Evolutionary conservation across 2,329 filamentous ascomycete species (phyloP).

Genomic region (Leptographium galeiforme): DNA sequence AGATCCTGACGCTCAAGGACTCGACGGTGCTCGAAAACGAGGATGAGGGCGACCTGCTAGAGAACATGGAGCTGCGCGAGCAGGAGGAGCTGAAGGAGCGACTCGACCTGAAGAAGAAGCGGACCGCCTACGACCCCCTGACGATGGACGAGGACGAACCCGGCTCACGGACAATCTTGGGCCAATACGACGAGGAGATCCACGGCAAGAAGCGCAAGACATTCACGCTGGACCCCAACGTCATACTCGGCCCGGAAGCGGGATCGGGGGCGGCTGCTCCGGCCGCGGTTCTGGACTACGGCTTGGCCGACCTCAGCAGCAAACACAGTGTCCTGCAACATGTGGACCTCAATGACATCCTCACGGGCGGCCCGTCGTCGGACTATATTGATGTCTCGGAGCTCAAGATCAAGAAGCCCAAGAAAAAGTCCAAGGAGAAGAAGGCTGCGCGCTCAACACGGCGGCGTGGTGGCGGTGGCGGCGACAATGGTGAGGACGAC

Average conservation of each 20-base stretch:
- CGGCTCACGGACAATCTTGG: slow-evolving; percentile 55
- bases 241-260: slow-evolving; percentile 39
- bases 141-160: slow-evolving; percentile 47
- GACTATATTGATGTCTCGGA: slow-evolving; percentile 82
- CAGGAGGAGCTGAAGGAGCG: slow-evolving; percentile 61
- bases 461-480: slow-evolving; percentile 33
- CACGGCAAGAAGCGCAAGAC: slow-evolving; percentile 76
- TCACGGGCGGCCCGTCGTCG: slow-evolving; percentile 53
- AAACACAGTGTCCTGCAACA: slow-evolving; percentile 50
- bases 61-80: slow-evolving; percentile 60
- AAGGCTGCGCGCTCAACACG: slow-evolving; percentile 71
- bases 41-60: slow-evolving; percentile 80
- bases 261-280: background rate
- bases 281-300: background rate
- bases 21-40: slow-evolving; percentile 71
- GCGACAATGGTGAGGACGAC: slow-evolving; percentile 45
- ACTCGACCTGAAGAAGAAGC: slow-evolving; percentile 80
- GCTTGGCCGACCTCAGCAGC: background rate
- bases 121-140: slow-evolving; percentile 68
- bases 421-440: slow-evolving; percentile 66
- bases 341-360: slow-evolving; percentile 58
- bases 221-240: slow-evolving; percentile 74
- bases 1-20: slow-evolving; percentile 91
- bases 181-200: slow-evolving; percentile 94
- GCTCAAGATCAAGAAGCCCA: slow-evolving; percentile 87